phyloP scores from a whole-genome alignment of 176 grass and related monocot genomes.

The Eleusine indica region DNA sequence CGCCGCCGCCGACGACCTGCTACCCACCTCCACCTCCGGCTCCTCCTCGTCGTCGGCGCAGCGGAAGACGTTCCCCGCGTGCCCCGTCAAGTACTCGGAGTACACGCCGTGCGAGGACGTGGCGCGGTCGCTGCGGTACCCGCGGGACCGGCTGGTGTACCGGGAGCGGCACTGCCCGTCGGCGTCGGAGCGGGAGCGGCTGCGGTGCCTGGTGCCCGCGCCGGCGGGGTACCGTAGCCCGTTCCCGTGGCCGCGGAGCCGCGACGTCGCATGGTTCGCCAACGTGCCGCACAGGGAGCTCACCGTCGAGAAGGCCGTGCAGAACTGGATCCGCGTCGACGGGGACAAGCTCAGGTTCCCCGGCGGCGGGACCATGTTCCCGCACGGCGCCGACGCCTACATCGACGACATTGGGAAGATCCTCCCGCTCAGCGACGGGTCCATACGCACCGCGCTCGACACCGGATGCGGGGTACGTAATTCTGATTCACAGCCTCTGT shows the following conservation, averaged over 20 bases:
- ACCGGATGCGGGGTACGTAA: conserved; percentile 72
- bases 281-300: conserved; percentile 83
- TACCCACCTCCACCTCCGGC: not conserved
- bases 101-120: conserved; percentile 97
- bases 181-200: conserved; percentile 40
- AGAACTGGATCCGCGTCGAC: conserved; percentile 85
- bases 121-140: conserved; percentile 74
- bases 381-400: conserved; percentile 66
- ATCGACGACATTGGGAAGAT: conserved; percentile 65
- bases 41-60: not conserved
- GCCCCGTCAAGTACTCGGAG: conserved; percentile 72
- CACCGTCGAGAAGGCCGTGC: conserved; percentile 74
- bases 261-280: conserved; percentile 68
- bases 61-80: conserved; percentile 46
- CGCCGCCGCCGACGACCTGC: not conserved
- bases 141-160: conserved; percentile 82
- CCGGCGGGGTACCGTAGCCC: conserved; percentile 52
- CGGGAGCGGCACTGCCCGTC: conserved; percentile 88
- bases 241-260: conserved; percentile 68
- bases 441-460: conserved; percentile 68
- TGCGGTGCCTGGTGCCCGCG: conserved; percentile 69
- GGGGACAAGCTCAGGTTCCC: conserved; percentile 72
- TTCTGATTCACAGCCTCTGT: no score
- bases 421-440: conserved; percentile 60
- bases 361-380: conserved; percentile 80